These are phyloP conservation scores for Xylaria sp. DNA, from an alignment of 2,329 filamentous ascomycete species.

Conservation along the genomic window DNA sequence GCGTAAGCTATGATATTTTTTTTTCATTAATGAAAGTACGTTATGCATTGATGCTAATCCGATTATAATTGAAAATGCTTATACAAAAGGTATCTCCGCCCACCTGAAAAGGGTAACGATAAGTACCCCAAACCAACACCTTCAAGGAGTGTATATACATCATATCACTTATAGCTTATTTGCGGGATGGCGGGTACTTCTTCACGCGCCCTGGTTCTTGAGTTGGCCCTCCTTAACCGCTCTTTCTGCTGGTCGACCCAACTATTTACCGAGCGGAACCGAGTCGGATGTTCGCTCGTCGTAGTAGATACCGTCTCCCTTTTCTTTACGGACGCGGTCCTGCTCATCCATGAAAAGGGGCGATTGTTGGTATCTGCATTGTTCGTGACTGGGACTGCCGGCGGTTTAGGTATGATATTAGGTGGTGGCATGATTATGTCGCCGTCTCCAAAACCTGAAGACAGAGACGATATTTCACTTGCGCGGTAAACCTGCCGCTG, in stretches of 20 bases:
- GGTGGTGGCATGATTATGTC: slow-evolving; percentile 62
- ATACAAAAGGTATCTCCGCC: slow-evolving; percentile 1
- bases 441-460: slow-evolving; percentile 72
- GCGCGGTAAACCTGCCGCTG: slow-evolving; percentile 53
- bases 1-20: background rate
- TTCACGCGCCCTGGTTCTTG: slow-evolving; percentile 49
- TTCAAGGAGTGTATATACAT: slow-evolving; percentile 6
- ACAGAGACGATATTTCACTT: slow-evolving; percentile 68
- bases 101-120: background rate
- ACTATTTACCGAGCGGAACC: slow-evolving; percentile 67
- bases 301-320: slow-evolving; percentile 65
- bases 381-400: slow-evolving; percentile 33
- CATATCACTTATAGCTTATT: slow-evolving; percentile 42
- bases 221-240: slow-evolving; percentile 60
- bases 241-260: slow-evolving; percentile 74
- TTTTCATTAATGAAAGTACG: slow-evolving; percentile 25
- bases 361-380: slow-evolving; percentile 36
- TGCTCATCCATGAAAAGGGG: slow-evolving; percentile 53
- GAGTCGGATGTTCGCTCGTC: slow-evolving; percentile 62
- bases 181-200: slow-evolving; percentile 45
- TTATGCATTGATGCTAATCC: slow-evolving; percentile 7
- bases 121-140: background rate
- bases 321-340: slow-evolving; percentile 24
- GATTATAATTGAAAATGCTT: slow-evolving; percentile 5
- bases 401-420: slow-evolving; percentile 36